Evolutionary conservation across 441 rosid species (phyloP), one percentile per base, ranked within the genome.

Genomic region (Dalechampia spathulata): DNA sequence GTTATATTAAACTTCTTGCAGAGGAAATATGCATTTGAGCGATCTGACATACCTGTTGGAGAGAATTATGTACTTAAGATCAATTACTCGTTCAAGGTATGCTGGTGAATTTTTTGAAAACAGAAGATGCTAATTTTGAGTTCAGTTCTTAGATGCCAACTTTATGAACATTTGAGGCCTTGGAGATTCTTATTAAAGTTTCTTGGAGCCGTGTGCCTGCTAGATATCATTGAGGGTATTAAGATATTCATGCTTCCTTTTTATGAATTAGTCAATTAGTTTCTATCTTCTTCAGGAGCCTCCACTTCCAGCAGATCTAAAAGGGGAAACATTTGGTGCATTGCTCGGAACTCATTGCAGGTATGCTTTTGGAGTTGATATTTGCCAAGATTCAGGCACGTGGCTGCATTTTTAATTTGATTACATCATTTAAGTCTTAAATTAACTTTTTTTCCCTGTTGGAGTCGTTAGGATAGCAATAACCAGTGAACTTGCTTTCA

Each of bases 71-170:
- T 78, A 20, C 78, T 93, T 60, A 90, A 93, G 75, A 82, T 93
- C 69, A 87, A 75, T 70, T 90, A 93, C 65, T 80, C 99, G 49
- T 90, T 83, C 77, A 83, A 85, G 99, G 99, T 93, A 79, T 42
- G n/a, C 20, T 51, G 40, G 39, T 56, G 48, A 55, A 17, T 52
- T 28, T 49, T 38, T 54, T 25, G 48, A 46, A 61, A 53, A 21
- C 17, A 51, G n/a, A n/a, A n/a, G n/a, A n/a, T n/a, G n/a, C n/a
- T n/a, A n/a, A n/a, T n/a, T n/a, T n/a, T n/a, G n/a, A n/a, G n/a
- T n/a, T n/a, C n/a, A n/a, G n/a, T n/a, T n/a, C n/a, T n/a, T n/a
- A n/a, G n/a, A n/a, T n/a, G n/a, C n/a, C n/a, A n/a, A n/a, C n/a
- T n/a, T n/a, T n/a, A n/a, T n/a, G n/a, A n/a, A n/a, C n/a, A n/a